Conservation (phyloP, 2,329 filamentous ascomycete genomes). For the Cytospora mali region DNA sequence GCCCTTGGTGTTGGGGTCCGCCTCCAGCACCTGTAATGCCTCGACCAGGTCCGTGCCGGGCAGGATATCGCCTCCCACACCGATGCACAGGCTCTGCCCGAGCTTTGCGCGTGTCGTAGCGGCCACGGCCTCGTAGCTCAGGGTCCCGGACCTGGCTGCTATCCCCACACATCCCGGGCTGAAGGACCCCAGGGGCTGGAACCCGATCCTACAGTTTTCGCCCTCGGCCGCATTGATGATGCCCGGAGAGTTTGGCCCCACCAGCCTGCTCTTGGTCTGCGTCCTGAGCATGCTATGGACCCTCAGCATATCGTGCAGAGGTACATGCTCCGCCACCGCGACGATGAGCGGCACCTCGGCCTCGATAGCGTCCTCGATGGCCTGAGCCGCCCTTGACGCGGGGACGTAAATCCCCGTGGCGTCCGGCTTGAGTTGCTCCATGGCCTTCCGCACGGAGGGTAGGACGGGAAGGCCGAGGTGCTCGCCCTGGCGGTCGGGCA, state of each 20-base stretch:
- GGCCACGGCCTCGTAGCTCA: constrained; percentile 80
- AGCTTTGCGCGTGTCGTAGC: constrained; percentile 73
- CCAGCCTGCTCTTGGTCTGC: constrained; percentile 71
- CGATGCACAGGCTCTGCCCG: constrained; percentile 76
- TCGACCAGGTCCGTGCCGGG: constrained; percentile 77
- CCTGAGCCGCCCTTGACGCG: constrained; percentile 70
- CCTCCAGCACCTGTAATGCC: constrained; percentile 65
- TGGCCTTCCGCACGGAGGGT: constrained; percentile 68
- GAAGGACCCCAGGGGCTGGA: constrained; percentile 76
- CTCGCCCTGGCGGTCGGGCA: constrained; percentile 68
- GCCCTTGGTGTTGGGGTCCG: constrained; percentile 69
- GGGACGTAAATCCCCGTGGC: constrained; percentile 81
- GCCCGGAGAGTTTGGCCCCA: constrained; percentile 80
- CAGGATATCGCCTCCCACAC: constrained; percentile 75
- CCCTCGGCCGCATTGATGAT: constrained; percentile 77
- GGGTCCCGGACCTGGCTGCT: constrained; percentile 77
- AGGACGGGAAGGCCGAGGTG: constrained; percentile 75
- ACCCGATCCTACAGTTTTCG: constrained; percentile 67
- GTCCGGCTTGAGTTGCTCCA: constrained; percentile 71
- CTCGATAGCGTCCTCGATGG: constrained; percentile 79
- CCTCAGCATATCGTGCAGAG: constrained; percentile 75
- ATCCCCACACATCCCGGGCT: constrained; percentile 72
- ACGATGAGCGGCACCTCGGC: constrained; percentile 78
- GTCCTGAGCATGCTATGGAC: constrained; percentile 69
- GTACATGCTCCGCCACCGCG: constrained; percentile 79